Base-by-base conservation (phyloP, 768 basidiomycete genomes). In the Filobasidium wieringae region DNA sequence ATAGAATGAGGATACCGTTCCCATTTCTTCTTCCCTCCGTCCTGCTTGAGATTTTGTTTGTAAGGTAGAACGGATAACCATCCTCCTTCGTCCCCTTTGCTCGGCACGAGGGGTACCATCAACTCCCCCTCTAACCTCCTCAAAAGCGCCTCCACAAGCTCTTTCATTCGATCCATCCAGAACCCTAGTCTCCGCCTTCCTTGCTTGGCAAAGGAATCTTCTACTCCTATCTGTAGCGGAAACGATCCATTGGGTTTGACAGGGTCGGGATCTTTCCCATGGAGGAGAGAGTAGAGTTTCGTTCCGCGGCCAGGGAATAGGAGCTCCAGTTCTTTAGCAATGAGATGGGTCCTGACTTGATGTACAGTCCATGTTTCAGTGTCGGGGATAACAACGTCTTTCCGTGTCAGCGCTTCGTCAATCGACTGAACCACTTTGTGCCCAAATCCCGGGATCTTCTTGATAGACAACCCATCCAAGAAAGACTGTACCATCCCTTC, bases 61-160 rank as follows among this genome's bases (percentile, higher is more conserved):
- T 11, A 41, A 41, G 7, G 41, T 45, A 15, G 19, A 22, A 26
- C 24, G 41, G 3, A 8, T 56, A 30, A 49, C 31, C 0, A 30
- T 32, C 14, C 22, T n/a, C 26, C 41, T 57, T 45, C 40, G 36
- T 26, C n/a, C n/a, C 30, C 50, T 33, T 15, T 12, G 26, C 15
- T 19, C 22, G 22, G n/a, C 31, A n/a, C 26, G 37, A 40, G 37
- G 17, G 37, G 43, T 4, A 31, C 57, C 27, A 53, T 30, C 24
- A 66, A 45, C 39, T 66, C 64, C 7, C 61, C 64, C 39, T 66
- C 60, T 6, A 66, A 33, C 41, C 64, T 33, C 1, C 30, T 29
- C 34, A 66, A 34, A 4, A 66, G 52, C 14, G 51, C 27, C 3
- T 24, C 19, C 14, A 62, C 14, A 6, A 66, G 50, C 19, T 19